Conservation (phyloP, 192 early-diverging fungal species). For the Coemansia umbellata region DNA sequence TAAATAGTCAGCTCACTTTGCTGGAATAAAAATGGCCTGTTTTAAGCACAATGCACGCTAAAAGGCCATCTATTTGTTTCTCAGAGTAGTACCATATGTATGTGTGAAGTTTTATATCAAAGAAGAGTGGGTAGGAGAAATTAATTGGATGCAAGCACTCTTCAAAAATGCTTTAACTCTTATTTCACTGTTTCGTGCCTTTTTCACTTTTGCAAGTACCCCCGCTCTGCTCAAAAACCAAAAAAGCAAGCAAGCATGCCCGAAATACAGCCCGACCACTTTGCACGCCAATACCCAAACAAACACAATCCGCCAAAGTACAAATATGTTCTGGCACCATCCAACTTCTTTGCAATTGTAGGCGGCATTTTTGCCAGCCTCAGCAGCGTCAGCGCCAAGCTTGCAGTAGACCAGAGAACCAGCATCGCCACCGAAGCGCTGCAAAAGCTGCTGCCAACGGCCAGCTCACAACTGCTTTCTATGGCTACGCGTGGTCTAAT, state of each 20-base stretch:
- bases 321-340: slow-evolving; percentile 13
- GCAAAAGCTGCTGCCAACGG: slow-evolving; percentile 14
- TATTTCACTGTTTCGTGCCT: too few species aligned
- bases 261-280: slow-evolving; percentile 33
- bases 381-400: slow-evolving; percentile 79
- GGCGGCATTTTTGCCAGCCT: slow-evolving; percentile 73
- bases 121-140: too few species aligned
- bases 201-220: neutral
- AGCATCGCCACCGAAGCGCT: slow-evolving; percentile 16
- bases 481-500: slow-evolving; percentile 43
- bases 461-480: slow-evolving; percentile 4
- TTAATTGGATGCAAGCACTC: too few species aligned
- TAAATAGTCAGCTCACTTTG: too few species aligned
- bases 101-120: too few species aligned
- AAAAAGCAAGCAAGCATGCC: slow-evolving; percentile 10
- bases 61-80: too few species aligned
- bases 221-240: neutral
- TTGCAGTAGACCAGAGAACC: slow-evolving; percentile 32
- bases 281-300: slow-evolving; percentile 26
- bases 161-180: too few species aligned
- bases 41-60: too few species aligned
- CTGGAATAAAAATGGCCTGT: too few species aligned
- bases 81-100: too few species aligned
- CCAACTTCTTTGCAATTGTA: slow-evolving; percentile 40
- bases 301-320: slow-evolving; percentile 15